Conservation (phyloP, 495 filamentous ascomycete species). For the Trichoderma gamsii region DNA sequence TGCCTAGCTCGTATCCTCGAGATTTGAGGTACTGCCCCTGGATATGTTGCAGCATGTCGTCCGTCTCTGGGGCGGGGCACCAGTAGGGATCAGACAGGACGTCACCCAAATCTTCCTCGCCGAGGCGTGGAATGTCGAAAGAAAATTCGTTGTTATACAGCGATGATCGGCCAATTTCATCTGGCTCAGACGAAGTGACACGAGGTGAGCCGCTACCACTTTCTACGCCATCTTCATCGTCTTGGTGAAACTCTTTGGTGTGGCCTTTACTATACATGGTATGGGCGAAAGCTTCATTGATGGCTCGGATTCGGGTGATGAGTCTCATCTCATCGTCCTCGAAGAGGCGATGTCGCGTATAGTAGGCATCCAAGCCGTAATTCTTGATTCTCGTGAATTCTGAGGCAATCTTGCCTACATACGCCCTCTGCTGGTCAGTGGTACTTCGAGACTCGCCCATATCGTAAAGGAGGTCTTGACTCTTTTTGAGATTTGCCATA, state of each 20-base stretch:
- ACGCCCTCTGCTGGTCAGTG: constrained; percentile 3
- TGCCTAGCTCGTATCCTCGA: constrained; percentile 9
- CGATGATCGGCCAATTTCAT: neutral
- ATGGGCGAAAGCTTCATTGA: constrained; percentile 3
- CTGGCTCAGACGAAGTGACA: too few species aligned
- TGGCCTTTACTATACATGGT: neutral
- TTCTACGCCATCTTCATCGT: neutral
- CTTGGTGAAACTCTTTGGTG: neutral
- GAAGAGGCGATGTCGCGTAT: neutral
- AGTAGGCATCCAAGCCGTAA: constrained; percentile 6
- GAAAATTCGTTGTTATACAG: neutral
- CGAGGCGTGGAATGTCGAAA: neutral
- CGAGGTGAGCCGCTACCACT: too few species aligned
- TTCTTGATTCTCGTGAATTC: neutral
- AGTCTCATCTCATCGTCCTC: constrained; percentile 1
- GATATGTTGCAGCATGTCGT: constrained; percentile 1
- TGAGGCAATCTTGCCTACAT: constrained; percentile 6
- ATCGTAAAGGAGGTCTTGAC: neutral
- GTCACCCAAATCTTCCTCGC: neutral
- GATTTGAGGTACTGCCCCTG: neutral
- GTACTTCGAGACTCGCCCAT: neutral
- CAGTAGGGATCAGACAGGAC: neutral
- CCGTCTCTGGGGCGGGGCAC: neutral
- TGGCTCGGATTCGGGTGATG: neutral
- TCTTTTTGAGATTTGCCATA: neutral